Percentiles rank a stretch among this genome's conserved stretches.
Evolutionary conservation across 768 basidiomycete species (phyloP).

Genomic region (Tricholoma terreum): DNA sequence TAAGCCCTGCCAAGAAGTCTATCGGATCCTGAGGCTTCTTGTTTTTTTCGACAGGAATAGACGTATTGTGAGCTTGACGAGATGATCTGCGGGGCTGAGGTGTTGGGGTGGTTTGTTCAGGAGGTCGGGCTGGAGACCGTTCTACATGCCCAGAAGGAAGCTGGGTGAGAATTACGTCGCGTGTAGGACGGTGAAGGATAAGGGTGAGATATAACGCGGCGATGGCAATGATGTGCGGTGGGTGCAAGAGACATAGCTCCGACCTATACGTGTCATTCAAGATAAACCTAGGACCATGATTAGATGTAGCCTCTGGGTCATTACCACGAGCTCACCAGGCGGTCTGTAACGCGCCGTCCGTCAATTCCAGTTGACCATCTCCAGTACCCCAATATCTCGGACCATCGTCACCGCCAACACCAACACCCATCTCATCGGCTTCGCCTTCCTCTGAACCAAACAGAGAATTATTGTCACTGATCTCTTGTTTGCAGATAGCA

Average conservation of each 20-base stretch:
- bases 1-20: slow-evolving; percentile 80
- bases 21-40: slow-evolving; percentile 65
- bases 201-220: slow-evolving; percentile 89
- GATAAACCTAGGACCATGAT: slow-evolving; percentile 64
- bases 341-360: slow-evolving; percentile 76
- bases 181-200: slow-evolving; percentile 62
- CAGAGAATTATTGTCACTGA: slow-evolving; percentile 33
- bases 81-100: slow-evolving; percentile 55
- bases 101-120: slow-evolving; percentile 15
- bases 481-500: slow-evolving; percentile 67
- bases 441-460: slow-evolving; percentile 46
- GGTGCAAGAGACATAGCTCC: slow-evolving; percentile 89
- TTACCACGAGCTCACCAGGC: slow-evolving; percentile 65
- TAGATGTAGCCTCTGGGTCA: background rate
- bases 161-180: slow-evolving; percentile 39
- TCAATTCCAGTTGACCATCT: slow-evolving; percentile 73
- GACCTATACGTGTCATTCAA: slow-evolving; percentile 96
- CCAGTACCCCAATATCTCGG: slow-evolving; percentile 78
- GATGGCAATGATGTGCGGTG: slow-evolving; percentile 92
- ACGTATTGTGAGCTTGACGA: slow-evolving; percentile 35
- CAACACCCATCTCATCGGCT: slow-evolving; percentile 55
- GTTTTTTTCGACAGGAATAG: slow-evolving; percentile 22
- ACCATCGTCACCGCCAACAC: slow-evolving; percentile 47
- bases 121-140: slow-evolving; percentile 7
- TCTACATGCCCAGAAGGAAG: slow-evolving; percentile 29